Percentiles rank a stretch among this genome's conserved stretches.
Evolutionary conservation across 2,329 filamentous ascomycete species (phyloP).

Genomic region (Gnomoniopsis sp.): DNA sequence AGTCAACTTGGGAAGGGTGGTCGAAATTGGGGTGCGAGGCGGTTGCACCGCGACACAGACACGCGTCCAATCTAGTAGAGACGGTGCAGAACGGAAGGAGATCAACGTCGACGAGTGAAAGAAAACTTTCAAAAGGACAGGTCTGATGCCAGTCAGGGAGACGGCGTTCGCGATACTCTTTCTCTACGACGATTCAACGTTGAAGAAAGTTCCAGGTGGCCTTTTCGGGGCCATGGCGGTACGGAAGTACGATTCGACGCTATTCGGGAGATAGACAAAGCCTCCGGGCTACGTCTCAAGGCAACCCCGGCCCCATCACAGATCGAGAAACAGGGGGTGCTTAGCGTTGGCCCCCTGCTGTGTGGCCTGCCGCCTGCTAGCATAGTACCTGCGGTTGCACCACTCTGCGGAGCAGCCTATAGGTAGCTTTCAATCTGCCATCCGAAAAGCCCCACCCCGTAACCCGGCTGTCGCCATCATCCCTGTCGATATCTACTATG

Average conservation of each 20-base stretch:
- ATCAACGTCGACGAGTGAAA: background rate
- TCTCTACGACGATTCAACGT: background rate
- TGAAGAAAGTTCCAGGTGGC: conserved; percentile 1
- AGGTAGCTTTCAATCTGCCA: no score
- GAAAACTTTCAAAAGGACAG: background rate
- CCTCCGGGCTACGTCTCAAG: background rate
- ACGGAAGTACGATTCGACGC: background rate
- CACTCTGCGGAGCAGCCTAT: no score
- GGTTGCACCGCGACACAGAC: background rate
- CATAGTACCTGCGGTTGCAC: no score
- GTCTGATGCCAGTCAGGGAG: background rate
- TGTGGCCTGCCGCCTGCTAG: no score
- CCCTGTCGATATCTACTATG: no score
- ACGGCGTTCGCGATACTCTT: background rate
- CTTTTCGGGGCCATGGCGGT: background rate
- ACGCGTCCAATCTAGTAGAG: background rate
- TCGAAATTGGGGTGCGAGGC: background rate
- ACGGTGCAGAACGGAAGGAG: background rate
- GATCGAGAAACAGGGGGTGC: background rate
- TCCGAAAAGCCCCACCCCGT: no score
- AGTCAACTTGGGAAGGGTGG: background rate
- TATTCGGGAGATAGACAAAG: background rate
- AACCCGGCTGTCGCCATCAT: no score
- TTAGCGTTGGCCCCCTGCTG: no score
- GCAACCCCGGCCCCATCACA: background rate